These are phyloP conservation scores for Lactarius quietus DNA, from an alignment of 768 basidiomycete genomes.

Conservation along the genomic window DNA sequence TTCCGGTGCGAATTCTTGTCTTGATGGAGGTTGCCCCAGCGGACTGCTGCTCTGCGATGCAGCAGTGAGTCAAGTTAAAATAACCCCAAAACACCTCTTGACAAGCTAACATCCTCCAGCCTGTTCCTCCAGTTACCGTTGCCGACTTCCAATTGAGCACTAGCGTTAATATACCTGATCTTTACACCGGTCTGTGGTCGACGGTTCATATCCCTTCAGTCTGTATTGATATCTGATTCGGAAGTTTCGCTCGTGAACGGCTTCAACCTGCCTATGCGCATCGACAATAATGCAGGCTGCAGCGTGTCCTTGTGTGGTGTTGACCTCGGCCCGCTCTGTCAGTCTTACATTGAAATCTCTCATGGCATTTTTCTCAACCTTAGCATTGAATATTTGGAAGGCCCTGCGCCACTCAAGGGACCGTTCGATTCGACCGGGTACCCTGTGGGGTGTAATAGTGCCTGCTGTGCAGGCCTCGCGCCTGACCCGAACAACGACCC, in stretches of 20 bases:
- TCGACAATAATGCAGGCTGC: too few species aligned
- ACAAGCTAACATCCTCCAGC: background rate
- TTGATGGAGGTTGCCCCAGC: constrained; percentile 39
- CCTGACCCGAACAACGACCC: too few species aligned
- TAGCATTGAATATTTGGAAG: constrained; percentile 23
- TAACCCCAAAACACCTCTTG: background rate
- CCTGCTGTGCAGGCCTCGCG: too few species aligned
- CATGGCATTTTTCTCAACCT: background rate
- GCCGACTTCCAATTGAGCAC: constrained; percentile 37
- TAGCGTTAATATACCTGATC: constrained; percentile 29
- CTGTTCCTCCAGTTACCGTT: too few species aligned
- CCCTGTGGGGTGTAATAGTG: constrained; percentile 44
- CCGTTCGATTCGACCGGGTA: constrained; percentile 37
- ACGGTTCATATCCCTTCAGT: too few species aligned
- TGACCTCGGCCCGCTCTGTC: constrained; percentile 37
- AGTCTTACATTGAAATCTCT: background rate
- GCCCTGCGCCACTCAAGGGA: constrained; percentile 35
- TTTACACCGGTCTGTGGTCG: constrained; percentile 30
- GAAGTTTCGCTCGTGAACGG: too few species aligned
- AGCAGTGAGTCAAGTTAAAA: constrained; percentile 29
- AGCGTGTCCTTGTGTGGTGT: constrained; percentile 35
- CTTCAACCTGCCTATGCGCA: too few species aligned
- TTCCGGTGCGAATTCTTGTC: constrained; percentile 38
- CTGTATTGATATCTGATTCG: too few species aligned
- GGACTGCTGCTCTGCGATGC: too few species aligned